Evolutionary conservation across 2,329 filamentous ascomycete species (phyloP).

Genomic region (Emydomyces testavorans): DNA sequence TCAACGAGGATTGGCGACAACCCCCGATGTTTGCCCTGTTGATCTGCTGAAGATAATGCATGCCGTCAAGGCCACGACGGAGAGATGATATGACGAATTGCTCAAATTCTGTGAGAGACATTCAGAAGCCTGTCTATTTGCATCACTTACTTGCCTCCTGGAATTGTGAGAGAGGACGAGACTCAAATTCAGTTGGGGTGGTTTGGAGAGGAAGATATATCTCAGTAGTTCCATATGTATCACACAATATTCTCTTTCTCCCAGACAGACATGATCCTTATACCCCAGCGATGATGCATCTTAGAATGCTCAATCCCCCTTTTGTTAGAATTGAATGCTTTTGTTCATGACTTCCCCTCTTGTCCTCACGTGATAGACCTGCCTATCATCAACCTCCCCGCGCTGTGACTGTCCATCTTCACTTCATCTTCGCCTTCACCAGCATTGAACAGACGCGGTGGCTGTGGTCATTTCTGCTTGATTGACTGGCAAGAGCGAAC

Average conservation of each 20-base stretch:
- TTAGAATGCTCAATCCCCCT: no score
- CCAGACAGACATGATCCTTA: no score
- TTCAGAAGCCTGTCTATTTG: slow-evolving; percentile 18
- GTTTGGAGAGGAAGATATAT: not conserved
- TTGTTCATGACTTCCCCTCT: not conserved
- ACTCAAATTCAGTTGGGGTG: not conserved
- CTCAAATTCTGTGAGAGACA: slow-evolving; percentile 19
- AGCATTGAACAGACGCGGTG: slow-evolving; percentile 19
- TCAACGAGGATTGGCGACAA: slow-evolving; percentile 25
- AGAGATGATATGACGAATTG: slow-evolving; percentile 18
- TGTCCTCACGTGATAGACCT: slow-evolving; percentile 2
- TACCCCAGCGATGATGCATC: no score
- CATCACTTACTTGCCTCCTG: slow-evolving; percentile 20
- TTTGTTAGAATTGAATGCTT: not conserved
- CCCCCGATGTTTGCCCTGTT: slow-evolving; percentile 27
- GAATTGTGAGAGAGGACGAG: slow-evolving; percentile 11
- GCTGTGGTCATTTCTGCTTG: not conserved
- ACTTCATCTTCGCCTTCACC: slow-evolving; percentile 30
- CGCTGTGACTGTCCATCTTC: slow-evolving; percentile 1
- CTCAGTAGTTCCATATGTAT: not conserved
- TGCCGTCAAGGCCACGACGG: slow-evolving; percentile 17
- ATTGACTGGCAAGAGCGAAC: slow-evolving; percentile 7
- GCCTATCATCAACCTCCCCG: slow-evolving; percentile 18
- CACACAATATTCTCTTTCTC: not conserved
- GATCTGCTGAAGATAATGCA: slow-evolving; percentile 22